Base-by-base conservation (phyloP, 768 basidiomycete genomes). In the Lentinula edodes region DNA sequence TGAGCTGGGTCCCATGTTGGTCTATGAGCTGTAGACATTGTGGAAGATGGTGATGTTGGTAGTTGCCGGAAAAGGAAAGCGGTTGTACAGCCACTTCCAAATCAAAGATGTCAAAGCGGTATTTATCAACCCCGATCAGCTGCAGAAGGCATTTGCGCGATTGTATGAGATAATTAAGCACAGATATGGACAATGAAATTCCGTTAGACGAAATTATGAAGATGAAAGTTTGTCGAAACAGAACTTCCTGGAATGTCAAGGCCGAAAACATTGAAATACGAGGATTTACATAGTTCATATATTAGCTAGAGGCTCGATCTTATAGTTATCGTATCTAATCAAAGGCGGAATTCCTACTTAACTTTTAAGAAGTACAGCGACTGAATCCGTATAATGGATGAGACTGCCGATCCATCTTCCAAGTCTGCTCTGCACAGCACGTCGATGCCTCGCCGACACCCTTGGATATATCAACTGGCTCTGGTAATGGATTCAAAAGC, bases 1-100 rank as follows among this genome's bases (percentile, higher is more conserved):
- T 95, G 92, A 0, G 95, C 95, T 1, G 96, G 96, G 66, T 95
- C 92, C 95, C 95, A 98, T 85, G 93, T 96, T 67, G 93, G 93
- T 76, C 93, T 86, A 73, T 95, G 93, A 4, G 91, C 91, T 78
- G 91, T 93, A 58, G 91, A 93, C 91, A 92, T 93, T 61, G 65
- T 64, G 62, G 32, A 60, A 53, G 16, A 45, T 18, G 42, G 18
- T 43, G 10, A 41, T 32, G 36, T 6, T 52, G 43, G 43, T 48
- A 8, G 20, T 20, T 12, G 10, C 20, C 46, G 8, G 20, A 48
- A 23, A 48, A 48, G 46, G 46, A 20, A 48, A 43, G 16, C 16
- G 23, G 20, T 9, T 48, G 46, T 3, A 48, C 20, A 9, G 46
- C 46, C 46, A 20, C 46, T 15, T 7, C 16, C 16, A 16, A 7